Percentiles rank a stretch among this genome's conserved stretches.
These are phyloP conservation scores for Geosiphon pyriformis DNA, from an alignment of 192 early-diverging fungal species.

Conservation along the genomic window DNA sequence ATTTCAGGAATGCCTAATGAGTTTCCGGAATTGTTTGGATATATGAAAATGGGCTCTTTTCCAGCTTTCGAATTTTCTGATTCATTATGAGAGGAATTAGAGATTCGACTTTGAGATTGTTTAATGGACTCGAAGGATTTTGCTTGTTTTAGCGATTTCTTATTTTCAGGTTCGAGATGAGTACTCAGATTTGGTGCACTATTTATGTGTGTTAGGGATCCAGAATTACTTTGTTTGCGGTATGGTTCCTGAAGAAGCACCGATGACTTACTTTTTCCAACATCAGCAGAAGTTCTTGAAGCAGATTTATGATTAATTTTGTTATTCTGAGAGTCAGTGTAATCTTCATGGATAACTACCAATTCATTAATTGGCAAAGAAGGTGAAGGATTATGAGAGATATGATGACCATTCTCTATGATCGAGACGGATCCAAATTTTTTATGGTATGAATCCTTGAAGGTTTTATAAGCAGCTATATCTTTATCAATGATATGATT, in stretches of 20 bases:
- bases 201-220: background rate
- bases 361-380: background rate
- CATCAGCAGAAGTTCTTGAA: background rate
- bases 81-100: background rate
- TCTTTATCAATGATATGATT: background rate
- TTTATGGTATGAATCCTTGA: background rate
- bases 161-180: background rate
- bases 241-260: no score
- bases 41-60: background rate
- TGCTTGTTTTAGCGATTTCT: background rate
- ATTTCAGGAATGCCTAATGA: background rate
- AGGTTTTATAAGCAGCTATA: background rate
- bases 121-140: background rate
- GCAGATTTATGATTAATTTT: background rate
- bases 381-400: no score
- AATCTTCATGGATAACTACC: background rate
- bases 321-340: no score
- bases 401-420: background rate
- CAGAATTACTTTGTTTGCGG: background rate
- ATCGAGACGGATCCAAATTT: no score
- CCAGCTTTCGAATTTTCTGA: background rate
- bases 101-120: background rate
- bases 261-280: background rate
- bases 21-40: background rate
- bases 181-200: background rate